Evolutionary conservation across 768 basidiomycete genomes (phyloP).

Genomic region (Pulveroboletus sp.): DNA sequence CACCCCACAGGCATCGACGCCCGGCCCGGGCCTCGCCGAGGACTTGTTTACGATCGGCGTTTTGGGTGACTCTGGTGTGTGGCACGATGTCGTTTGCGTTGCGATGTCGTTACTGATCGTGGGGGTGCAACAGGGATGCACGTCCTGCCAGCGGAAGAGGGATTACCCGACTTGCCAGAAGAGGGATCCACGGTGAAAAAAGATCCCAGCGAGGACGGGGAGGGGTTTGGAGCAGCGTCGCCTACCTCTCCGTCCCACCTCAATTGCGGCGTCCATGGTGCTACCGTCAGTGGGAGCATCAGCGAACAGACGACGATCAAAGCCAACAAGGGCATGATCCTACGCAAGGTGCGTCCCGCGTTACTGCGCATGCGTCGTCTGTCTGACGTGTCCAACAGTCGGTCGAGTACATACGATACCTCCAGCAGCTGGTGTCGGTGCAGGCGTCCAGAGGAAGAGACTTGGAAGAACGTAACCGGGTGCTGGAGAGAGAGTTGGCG

Average conservation of each 20-base stretch:
- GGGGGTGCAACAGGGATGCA: slow-evolving; percentile 17
- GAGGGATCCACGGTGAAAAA: slow-evolving; percentile 23
- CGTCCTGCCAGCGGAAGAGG: slow-evolving; percentile 22
- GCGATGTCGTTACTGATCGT: not conserved
- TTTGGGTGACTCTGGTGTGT: slow-evolving; percentile 21
- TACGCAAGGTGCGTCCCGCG: slow-evolving; percentile 58
- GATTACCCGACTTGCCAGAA: slow-evolving; percentile 28
- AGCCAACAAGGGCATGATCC: slow-evolving; percentile 93
- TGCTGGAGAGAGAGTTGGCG: slow-evolving; percentile 28
- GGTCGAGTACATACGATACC: slow-evolving; percentile 59
- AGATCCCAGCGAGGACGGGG: slow-evolving; percentile 29
- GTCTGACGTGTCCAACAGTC: slow-evolving; percentile 29
- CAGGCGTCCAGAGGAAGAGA: slow-evolving; percentile 77
- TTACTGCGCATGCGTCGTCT: not conserved
- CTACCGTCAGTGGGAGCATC: not conserved
- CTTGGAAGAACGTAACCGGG: slow-evolving; percentile 65
- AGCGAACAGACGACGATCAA: slow-evolving; percentile 54
- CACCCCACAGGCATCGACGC: slow-evolving; percentile 8
- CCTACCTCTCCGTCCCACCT: slow-evolving; percentile 17
- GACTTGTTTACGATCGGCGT: slow-evolving; percentile 21
- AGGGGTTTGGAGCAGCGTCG: slow-evolving; percentile 17
- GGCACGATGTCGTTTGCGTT: not conserved
- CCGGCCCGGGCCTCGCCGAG: slow-evolving; percentile 12
- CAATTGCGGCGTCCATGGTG: slow-evolving; percentile 2
- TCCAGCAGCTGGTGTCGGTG: slow-evolving; percentile 79